Conservation (phyloP, 495 filamentous ascomycete genomes). For the Penicillium simplicissimum region DNA sequence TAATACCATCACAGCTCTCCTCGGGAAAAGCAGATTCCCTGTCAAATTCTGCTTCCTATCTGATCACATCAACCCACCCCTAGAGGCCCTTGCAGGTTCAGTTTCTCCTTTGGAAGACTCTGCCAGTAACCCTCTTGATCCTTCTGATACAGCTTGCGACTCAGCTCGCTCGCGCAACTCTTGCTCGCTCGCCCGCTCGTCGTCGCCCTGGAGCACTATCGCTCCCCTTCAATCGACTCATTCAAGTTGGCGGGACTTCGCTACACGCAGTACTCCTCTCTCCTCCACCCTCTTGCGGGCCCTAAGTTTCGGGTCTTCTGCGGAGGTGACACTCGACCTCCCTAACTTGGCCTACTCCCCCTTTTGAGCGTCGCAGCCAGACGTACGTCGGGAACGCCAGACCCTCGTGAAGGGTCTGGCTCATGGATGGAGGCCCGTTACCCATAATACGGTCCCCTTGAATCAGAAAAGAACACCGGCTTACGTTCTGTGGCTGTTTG, state of each 20-base stretch:
- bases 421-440: conserved; percentile 45
- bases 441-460: conserved; percentile 35
- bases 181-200: conserved; percentile 19
- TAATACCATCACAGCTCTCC: background rate
- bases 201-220: conserved; percentile 40
- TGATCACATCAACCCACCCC: background rate
- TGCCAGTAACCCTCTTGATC: conserved; percentile 5
- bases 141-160: conserved; percentile 6
- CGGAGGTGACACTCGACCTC: conserved; percentile 96
- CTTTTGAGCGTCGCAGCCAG: conserved; percentile 39
- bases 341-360: conserved; percentile 71
- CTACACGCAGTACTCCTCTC: conserved; percentile 67
- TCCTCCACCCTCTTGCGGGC: conserved; percentile 89
- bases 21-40: background rate
- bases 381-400: conserved; percentile 48
- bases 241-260: conserved; percentile 98
- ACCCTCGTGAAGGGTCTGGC: conserved; percentile 51
- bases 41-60: background rate
- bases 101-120: conserved; percentile 10
- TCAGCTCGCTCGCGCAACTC: conserved; percentile 13
- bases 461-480: conserved; percentile 22
- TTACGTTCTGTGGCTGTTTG: conserved; percentile 33
- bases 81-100: background rate
- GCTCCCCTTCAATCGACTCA: conserved; percentile 47
- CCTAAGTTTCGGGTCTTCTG: conserved; percentile 87